Evolutionary conservation across 352 stramenopile genomes (phyloP), one percentile per base, ranked within the genome.

Genomic region (Pythium apleroticum): DNA sequence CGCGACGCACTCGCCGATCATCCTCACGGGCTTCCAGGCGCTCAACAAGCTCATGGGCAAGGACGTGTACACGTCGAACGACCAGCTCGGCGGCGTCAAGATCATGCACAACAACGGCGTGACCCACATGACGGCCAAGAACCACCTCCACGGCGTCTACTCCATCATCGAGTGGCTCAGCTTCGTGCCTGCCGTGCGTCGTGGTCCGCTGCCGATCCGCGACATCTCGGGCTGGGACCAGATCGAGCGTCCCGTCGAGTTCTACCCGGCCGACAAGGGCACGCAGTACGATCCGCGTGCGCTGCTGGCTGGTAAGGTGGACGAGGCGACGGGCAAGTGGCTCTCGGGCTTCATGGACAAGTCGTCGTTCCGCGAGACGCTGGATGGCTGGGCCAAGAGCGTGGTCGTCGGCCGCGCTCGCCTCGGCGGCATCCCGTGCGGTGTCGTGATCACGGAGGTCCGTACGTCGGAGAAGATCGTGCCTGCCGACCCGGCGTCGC

Each of bases 81-180:
- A 99, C 70, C 98, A 99, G 78, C 84, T 99, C n/a, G 98, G 98
- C 74, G 98, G 97, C 20, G 90, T 98, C 59, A 97, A 97, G 69
- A 98, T 99, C 72, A 99, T 99, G 98, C 97, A 98, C 76, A 96
- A 92, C 49, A 99, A 99, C 82, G 98, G 98, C 68, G 96, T 99
- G 43, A 98, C 98, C 15, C 98, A 99, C 84, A 60, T 99, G 66
- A 89, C 96, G 56, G 88, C 96, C 28, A 92, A 97, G 64, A 98
- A 99, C 81, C 97, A 99, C 78, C 74, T 99, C 46, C 90, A 97
- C 52, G 95, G 93, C 60, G 93, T 99, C 48, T 87, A 80, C 50
- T 93, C 91, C 24, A 98, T 98, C 67, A 75, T 99, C 37, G 86
- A 98, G 52, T 99, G 98, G 98, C 79, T 99, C 48, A 98, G 93